phyloP scores from a whole-genome alignment of 768 basidiomycete genomes.

The Gyrodon lividus region DNA sequence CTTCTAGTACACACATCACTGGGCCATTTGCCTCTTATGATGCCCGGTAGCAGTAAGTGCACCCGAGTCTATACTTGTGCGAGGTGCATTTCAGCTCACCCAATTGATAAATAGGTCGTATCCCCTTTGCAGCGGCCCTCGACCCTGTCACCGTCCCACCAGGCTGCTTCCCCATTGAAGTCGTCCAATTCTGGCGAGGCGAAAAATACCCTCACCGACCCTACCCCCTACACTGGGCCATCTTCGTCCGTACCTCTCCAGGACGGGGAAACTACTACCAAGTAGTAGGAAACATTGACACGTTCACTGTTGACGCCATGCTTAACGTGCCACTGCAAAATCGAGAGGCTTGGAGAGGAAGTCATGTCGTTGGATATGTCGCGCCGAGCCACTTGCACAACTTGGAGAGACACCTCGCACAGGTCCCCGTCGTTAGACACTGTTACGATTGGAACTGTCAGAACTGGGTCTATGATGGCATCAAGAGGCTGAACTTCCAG shows the following conservation, averaged over 20 bases:
- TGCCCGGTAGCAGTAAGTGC: not conserved
- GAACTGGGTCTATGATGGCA: conserved; percentile 27
- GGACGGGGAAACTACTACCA: conserved; percentile 29
- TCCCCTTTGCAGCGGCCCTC: conserved; percentile 9
- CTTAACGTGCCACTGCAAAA: conserved; percentile 4
- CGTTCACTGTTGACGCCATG: conserved; percentile 19
- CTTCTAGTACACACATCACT: not conserved
- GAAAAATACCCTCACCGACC: conserved; percentile 10
- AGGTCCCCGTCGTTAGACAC: conserved; percentile 19
- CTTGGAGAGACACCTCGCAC: conserved; percentile 15
- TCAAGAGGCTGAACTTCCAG: conserved; percentile 2
- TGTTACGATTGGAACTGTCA: conserved; percentile 26
- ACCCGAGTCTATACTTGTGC: too few species aligned
- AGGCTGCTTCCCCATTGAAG: conserved; percentile 22
- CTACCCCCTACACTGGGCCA: conserved; percentile 27
- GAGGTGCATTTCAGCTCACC: not conserved
- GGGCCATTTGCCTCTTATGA: not conserved
- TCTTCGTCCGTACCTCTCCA: conserved; percentile 27
- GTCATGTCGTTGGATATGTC: conserved; percentile 23
- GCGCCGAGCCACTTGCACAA: conserved; percentile 5
- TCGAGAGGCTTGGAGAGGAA: conserved; percentile 24
- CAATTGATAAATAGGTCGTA: not conserved
- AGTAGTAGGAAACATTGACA: conserved; percentile 24
- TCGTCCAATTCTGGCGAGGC: conserved; percentile 31
- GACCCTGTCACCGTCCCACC: conserved; percentile 16